A percentile compares a stretch with the other conserved stretches of the same genome.
These are phyloP conservation scores for Chlamydomonas incerta DNA, from an alignment of 139 green algal genomes.

Conservation along the genomic window DNA sequence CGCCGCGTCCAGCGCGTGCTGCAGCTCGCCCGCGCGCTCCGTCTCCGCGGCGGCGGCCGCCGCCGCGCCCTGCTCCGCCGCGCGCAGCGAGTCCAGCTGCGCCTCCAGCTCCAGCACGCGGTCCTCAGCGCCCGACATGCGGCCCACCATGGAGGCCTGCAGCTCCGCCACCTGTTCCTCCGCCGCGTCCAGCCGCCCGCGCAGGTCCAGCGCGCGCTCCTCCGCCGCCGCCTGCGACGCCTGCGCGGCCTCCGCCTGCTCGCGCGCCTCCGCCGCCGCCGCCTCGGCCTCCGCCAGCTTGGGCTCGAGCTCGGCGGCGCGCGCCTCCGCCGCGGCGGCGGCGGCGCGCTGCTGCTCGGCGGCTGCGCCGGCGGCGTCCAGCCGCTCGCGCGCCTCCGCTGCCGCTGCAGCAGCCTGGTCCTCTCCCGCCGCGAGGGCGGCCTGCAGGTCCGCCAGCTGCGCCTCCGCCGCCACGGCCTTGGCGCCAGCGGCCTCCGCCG, in stretches of 20 bases:
- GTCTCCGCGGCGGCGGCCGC: constrained; percentile 1
- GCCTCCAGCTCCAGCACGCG: constrained; percentile 8
- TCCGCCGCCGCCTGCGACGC: background rate
- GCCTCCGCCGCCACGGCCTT: background rate
- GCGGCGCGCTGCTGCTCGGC: background rate
- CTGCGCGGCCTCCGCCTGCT: background rate
- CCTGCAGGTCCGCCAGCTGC: background rate
- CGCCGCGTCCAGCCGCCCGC: background rate
- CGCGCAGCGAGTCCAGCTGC: background rate
- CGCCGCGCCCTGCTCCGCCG: background rate
- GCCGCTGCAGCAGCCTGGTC: background rate
- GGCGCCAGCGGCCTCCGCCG: background rate
- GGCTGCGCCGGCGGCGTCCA: background rate
- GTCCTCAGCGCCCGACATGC: background rate
- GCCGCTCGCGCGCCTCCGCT: background rate
- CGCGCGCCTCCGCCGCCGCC: background rate
- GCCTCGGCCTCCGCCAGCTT: background rate
- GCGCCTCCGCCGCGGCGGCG: background rate
- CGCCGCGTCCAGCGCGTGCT: constrained; percentile 9
- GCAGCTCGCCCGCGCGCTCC: constrained; percentile 7
- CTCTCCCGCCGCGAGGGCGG: background rate
- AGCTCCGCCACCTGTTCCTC: background rate
- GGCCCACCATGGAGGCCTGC: background rate
- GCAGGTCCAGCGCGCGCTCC: background rate
- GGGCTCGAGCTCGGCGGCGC: background rate